phyloP scores from a whole-genome alignment of 257 asterid genomes.

The Ophiorrhiza pumila region DNA sequence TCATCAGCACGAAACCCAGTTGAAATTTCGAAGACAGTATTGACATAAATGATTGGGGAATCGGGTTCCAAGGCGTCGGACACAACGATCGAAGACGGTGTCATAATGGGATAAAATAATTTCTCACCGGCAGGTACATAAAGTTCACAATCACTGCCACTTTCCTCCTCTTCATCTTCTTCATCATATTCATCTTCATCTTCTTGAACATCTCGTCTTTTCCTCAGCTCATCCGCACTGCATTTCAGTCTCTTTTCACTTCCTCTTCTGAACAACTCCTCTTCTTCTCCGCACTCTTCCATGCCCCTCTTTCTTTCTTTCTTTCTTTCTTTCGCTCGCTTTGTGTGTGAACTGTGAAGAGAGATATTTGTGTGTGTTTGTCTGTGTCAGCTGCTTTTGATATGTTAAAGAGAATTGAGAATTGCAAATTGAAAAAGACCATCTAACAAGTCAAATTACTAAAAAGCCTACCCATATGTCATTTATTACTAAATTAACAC shows the following conservation, averaged over 20 bases:
- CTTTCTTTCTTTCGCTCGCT: background rate
- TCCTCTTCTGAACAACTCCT: slow-evolving; percentile 16
- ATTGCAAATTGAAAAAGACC: no score
- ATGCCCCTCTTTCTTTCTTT: slow-evolving; percentile 36
- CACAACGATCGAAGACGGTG: slow-evolving; percentile 74
- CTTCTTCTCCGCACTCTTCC: slow-evolving; percentile 36
- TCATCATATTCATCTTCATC: slow-evolving; percentile 3
- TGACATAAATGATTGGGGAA: slow-evolving; percentile 74
- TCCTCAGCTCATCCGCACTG: slow-evolving; percentile 11
- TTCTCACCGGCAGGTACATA: slow-evolving; percentile 21
- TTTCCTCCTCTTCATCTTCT: slow-evolving; percentile 10
- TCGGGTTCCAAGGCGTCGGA: slow-evolving; percentile 79
- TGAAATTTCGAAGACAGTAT: slow-evolving; percentile 62
- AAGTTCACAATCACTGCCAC: slow-evolving; percentile 1
- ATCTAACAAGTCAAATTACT: no score
- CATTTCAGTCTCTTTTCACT: slow-evolving; percentile 50
- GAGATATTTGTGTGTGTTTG: no score
- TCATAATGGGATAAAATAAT: slow-evolving; percentile 43
- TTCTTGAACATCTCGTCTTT: background rate
- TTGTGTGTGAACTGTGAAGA: no score
- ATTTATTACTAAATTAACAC: no score
- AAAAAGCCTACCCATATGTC: no score
- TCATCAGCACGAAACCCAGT: slow-evolving; percentile 90
- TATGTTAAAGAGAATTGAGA: no score
- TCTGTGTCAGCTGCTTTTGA: no score